Base-by-base conservation (phyloP, 768 basidiomycete species). In the Suillus discolor region DNA sequence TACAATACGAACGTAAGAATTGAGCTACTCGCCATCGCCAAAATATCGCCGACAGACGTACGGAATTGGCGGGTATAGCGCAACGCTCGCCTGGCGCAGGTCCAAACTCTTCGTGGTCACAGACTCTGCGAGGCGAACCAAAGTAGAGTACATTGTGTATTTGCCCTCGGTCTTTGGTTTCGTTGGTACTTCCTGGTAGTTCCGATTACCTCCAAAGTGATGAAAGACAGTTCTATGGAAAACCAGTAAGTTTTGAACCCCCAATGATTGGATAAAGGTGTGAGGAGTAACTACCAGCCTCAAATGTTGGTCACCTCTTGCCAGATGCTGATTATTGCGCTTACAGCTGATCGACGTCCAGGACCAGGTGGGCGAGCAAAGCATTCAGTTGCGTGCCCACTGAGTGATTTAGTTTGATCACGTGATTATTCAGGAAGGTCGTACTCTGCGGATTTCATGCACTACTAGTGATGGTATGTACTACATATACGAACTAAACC, bases 51-150 rank as follows among this genome's bases (percentile, higher is more conserved):
- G 31, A 39, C 23, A 47, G 34, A 81, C 89, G 65, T 75, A 94
- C 93, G 93, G 93, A 69, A 91, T 82, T 44, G 94, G 93, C n/a
- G 93, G 93, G 39, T 93, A 84, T 28, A 96, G 81, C 20, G 89
- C 80, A 15, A 87, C 83, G 63, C 88, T 90, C 1, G 89, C 84
- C 73, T 88, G 85, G 23, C 77, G 79, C 4, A 92, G 75, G 57
- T 87, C 87, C 63, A 92, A 70, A 42, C 88, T 86, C 31, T 81
- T 81, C n/a, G 81, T 76, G 2, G 87, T 80, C 0, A 88, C 76
- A 18, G 87, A 89, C 31, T 70, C 70, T 49, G 75, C 75, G 18
- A 73, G 68, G 62, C 73, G 67, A 57, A 71, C 62, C 41, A 55
- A 67, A 25, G 59, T 60, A 42, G 18, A 42, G 59, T 42, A 23